These are phyloP conservation scores for Tylopilus felleus DNA, from an alignment of 768 basidiomycete genomes.

Conservation along the genomic window DNA sequence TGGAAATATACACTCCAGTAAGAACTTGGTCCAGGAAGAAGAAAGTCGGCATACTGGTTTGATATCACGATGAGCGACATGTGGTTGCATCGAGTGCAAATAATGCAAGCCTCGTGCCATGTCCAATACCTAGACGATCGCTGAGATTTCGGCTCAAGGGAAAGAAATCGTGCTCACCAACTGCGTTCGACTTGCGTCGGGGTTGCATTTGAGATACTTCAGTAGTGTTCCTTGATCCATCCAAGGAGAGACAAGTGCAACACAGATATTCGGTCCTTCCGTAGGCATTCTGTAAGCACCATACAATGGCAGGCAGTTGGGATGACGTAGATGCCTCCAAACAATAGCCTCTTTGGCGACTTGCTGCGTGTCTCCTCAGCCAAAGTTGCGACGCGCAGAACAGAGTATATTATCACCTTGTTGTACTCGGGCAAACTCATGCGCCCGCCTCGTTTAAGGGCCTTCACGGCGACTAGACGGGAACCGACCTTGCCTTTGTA, in stretches of 20 bases:
- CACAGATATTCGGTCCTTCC: constrained; percentile 13
- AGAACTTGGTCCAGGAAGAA: not conserved
- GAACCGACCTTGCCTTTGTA: constrained; percentile 15
- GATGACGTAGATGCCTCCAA: constrained; percentile 35
- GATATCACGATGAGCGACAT: constrained; percentile 33
- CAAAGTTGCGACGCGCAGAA: not conserved
- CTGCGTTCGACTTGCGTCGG: constrained; percentile 22
- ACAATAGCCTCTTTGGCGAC: constrained; percentile 32
- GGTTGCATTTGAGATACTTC: constrained; percentile 27
- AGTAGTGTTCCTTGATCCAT: constrained; percentile 34
- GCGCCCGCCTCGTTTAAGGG: not conserved
- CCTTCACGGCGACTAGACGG: constrained; percentile 31
- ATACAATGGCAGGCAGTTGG: constrained; percentile 36
- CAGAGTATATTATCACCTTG: constrained; percentile 15
- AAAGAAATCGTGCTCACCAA: constrained; percentile 29
- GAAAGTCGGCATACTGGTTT: constrained; percentile 25
- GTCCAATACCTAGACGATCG: constrained; percentile 37
- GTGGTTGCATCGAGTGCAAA: constrained; percentile 39
- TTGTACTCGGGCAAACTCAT: constrained; percentile 1
- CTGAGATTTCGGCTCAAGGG: not conserved
- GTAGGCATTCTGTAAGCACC: constrained; percentile 25
- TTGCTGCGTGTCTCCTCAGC: constrained; percentile 7
- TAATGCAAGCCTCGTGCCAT: constrained; percentile 42
- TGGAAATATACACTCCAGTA: constrained; percentile 19
- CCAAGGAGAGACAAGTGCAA: constrained; percentile 39